Conservation (phyloP, 148 eudicot genomes). For the Vaccinium corymbosum region DNA sequence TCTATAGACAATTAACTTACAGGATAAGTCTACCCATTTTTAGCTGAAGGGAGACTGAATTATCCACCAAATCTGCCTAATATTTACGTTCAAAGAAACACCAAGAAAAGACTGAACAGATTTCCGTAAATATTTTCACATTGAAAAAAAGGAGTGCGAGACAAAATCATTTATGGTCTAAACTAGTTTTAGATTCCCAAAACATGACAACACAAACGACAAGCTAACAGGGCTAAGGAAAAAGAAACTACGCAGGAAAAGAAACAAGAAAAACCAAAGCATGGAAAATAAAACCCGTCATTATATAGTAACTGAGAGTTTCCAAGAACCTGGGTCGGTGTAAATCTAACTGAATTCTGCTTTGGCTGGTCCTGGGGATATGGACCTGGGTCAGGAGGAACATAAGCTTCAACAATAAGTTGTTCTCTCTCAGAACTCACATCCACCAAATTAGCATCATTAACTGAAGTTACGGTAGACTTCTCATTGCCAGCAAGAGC, state of each 20-base stretch:
- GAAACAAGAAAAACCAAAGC: not conserved
- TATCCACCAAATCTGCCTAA: not conserved
- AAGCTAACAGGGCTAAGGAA: not conserved
- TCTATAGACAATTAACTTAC: not conserved
- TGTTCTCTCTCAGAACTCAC: constrained; percentile 45
- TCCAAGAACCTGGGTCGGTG: constrained; percentile 74
- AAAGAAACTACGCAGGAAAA: not conserved
- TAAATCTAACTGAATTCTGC: constrained; percentile 88
- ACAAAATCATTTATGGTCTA: not conserved
- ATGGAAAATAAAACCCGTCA: not conserved
- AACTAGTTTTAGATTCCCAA: not conserved
- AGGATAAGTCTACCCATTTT: not conserved
- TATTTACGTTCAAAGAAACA: not conserved
- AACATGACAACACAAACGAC: not conserved
- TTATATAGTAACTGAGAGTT: not conserved
- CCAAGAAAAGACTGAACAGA: not conserved
- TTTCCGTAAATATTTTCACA: not conserved
- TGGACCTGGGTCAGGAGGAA: constrained; percentile 98
- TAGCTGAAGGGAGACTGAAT: not conserved
- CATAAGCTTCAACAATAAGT: constrained; percentile 82
- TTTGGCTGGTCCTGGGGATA: constrained; percentile 98
- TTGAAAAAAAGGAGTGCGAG: not conserved
- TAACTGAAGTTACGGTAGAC: constrained; percentile 25
- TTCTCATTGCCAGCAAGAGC: constrained; percentile 63
- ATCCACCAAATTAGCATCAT: constrained; percentile 23